Base-by-base conservation (phyloP, 169 alveolate species). In the Plasmodium gonderi region DNA sequence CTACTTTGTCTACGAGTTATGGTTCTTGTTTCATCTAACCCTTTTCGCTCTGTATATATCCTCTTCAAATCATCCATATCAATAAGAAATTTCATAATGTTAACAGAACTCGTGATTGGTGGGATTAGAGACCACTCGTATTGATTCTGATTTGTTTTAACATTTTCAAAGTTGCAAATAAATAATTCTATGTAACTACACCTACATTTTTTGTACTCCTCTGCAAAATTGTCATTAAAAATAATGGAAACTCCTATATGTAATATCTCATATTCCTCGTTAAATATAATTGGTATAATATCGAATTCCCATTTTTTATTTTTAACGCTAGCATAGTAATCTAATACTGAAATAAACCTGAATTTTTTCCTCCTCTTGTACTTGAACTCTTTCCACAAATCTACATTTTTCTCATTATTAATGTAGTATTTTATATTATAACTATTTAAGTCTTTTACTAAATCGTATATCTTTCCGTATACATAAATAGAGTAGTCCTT, bases 331-430 rank as follows among this genome's bases (percentile, higher is more conserved):
- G 80, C 93, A 87, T 75, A 76, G 33, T 87, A 87, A 76, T 87
- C 93, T 47, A 87, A 31, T n/a, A 45, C 72, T 20, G 90, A 74
- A 9, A 87, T 45, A 45, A 87, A 87, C 3, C 45, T 38, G 6
- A 65, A 4, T 67, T 49, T 75, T 51, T 75, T 87, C 49, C 44
- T 87, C 33, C 45, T 87, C 89, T 76, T 49, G 40, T 87, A 87
- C 47, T 87, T 87, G 47, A 87, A 87, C 33, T 87, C 93, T 36
- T 87, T 77, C 36, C 44, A 87, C 29, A 87, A 36, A 60, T 87
- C 69, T 87, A 87, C 68, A 33, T 87, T 76, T n/a, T 87, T 87
- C 67, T 87, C 93, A 87, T 87, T 87, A 17, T 87, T 87, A 11
- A 87, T 76, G 75, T 75, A 87, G 68, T 75, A 87, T 76, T 76